Percentiles rank a stretch among this genome's conserved stretches.
Evolutionary conservation across 371 early-diverging fungal genomes (phyloP).

Genomic region (Syncephalastrum contaminatum): DNA sequence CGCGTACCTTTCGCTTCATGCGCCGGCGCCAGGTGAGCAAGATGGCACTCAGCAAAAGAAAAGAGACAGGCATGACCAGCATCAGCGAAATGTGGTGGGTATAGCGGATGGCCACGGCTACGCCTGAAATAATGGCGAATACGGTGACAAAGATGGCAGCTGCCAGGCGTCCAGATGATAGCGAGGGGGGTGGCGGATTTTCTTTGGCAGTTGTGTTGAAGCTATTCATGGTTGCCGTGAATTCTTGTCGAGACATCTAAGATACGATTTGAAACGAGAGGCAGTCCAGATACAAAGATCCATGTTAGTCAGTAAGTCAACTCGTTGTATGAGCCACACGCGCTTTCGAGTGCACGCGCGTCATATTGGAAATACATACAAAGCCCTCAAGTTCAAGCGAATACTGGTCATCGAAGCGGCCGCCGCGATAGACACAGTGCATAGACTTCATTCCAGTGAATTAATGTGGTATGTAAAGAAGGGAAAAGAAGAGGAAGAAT

Average conservation of each 20-base stretch:
- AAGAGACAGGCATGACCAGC: slow-evolving; percentile 23
- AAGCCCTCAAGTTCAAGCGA: slow-evolving; percentile 35
- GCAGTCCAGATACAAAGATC: neutral
- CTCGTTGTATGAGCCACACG: no score
- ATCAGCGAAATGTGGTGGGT: slow-evolving; percentile 28
- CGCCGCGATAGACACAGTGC: slow-evolving; percentile 29
- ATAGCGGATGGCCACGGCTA: slow-evolving; percentile 26
- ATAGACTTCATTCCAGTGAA: slow-evolving; percentile 30
- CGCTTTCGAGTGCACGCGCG: neutral
- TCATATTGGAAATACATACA: slow-evolving; percentile 7
- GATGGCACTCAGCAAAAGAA: slow-evolving; percentile 19
- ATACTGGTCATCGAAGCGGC: slow-evolving; percentile 38
- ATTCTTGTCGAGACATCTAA: slow-evolving; percentile 42
- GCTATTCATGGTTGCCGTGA: slow-evolving; percentile 35
- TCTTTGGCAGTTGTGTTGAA: slow-evolving; percentile 32
- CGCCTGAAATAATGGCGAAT: slow-evolving; percentile 15
- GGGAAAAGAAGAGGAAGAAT: no score
- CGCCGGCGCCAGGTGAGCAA: slow-evolving; percentile 25
- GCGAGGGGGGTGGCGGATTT: slow-evolving; percentile 28
- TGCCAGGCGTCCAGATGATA: slow-evolving; percentile 19
- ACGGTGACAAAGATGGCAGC: slow-evolving; percentile 11
- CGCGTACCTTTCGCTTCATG: slow-evolving; percentile 25
- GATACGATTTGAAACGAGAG: neutral
- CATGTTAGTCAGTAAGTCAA: no score
- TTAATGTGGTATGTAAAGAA: no score